Base-by-base conservation (phyloP, 352 stramenopile species). In the Phytophthora chlamydospora region DNA sequence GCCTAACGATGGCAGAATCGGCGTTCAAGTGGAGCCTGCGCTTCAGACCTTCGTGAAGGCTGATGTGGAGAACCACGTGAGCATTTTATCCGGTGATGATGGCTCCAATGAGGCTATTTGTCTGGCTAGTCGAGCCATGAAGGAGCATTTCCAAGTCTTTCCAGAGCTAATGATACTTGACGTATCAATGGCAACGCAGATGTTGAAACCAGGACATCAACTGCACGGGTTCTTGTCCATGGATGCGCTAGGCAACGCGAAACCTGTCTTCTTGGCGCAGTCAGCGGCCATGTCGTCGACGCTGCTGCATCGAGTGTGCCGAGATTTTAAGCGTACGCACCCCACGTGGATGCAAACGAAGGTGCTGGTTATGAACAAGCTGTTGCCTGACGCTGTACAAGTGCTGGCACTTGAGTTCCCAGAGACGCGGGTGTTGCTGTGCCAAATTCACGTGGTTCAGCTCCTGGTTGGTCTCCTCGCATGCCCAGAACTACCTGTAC, bases 251-350 rank as follows among this genome's bases (percentile, higher is more conserved):
- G 82, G 82, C 12, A 88, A 91, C 36, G 71, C 71, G 34, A 88
- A 85, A 38, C 82, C 82, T 3, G 75, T 88, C 31, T 91, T 88
- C 50, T 24, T 91, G 2, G 68, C 69, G 10, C 77, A 80, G 34
- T 84, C 82, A 21, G 71, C 76, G 38, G 64, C 83, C 59, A 77
- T 75, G 33, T 81, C 76, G 6, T 55, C 66, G 16, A 73, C 77
- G 33, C 43, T 91, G 31, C 58, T 91, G 8, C 79, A 68, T 41
- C 77, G 82, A 40, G 83, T 88, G 27, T 89, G 79, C 39, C 77
- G 84, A 27, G 82, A 91, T 53, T 89, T 91, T 39, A 91, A 91
- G 61, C 78, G 82, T 6, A 91, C 82, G 10, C 82, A 91, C 42
- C 82, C 79, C 13, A 72, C 65, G 19, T 91, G 82, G 82, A 69